Conservation (phyloP, 352 stramenopile species). For the Phytophthora foliorum region DNA sequence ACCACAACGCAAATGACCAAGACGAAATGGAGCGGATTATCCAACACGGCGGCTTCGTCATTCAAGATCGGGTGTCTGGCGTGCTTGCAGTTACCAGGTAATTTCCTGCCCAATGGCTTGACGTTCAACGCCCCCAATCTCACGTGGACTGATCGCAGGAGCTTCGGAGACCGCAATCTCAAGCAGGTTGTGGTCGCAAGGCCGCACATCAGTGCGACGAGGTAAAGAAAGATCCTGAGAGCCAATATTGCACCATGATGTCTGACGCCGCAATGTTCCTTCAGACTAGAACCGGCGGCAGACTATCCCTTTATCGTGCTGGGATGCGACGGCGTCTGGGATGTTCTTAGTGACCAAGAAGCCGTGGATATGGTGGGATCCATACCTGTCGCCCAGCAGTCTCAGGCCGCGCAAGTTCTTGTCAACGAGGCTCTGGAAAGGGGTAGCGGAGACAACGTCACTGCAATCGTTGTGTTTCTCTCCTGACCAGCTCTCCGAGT, state of each 20-base stretch:
- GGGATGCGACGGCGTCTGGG: conserved; percentile 86
- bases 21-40: conserved; percentile 68
- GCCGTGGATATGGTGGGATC: conserved; percentile 67
- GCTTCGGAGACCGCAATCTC: conserved; percentile 79
- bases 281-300: conserved; percentile 50
- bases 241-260: not conserved
- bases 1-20: conserved; percentile 78
- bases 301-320: conserved; percentile 80
- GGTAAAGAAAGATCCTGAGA: conserved; percentile 31
- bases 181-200: conserved; percentile 76
- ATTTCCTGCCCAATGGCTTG: not conserved
- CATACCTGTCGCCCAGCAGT: conserved; percentile 46
- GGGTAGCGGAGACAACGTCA: conserved; percentile 83
- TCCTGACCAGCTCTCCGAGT: conserved; percentile 19
- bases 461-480: conserved; percentile 80
- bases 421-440: conserved; percentile 63
- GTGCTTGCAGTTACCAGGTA: conserved; percentile 82
- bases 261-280: conserved; percentile 10
- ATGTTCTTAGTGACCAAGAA: conserved; percentile 81
- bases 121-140: not conserved
- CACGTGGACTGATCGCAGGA: conserved; percentile 45
- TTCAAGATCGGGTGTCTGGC: conserved; percentile 74
- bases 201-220: conserved; percentile 55
- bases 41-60: conserved; percentile 72
- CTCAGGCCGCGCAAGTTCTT: conserved; percentile 60